Base-by-base conservation (phyloP, 192 early-diverging fungal genomes). In the Mortierella alpina region DNA sequence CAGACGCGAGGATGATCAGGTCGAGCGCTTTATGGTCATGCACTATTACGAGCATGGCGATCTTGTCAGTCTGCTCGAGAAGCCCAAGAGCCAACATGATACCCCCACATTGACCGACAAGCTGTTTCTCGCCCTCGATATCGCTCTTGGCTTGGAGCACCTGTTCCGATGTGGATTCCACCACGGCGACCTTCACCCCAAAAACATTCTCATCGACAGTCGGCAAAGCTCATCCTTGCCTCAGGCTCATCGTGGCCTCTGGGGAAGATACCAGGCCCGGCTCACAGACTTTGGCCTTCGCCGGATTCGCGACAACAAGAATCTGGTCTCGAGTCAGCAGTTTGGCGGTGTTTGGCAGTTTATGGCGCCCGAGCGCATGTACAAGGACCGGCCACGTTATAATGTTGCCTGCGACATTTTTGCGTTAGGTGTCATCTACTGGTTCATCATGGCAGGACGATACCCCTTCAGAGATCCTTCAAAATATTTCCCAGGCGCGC, bases 281-380 rank as follows among this genome's bases (percentile, higher is more conserved):
- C 44, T 74, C 22, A 74, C 72, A 13, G 72, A 74, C 15, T 74
- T 74, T 47, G 72, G 72, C 13, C 58, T 74, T 9, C 72, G 72
- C 3, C 56, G 72, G 3, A 45, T 53, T 18, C 64, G 72, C 18
- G 72, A 66, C 50, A 45, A 59, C 11, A 39, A 18, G 5, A 23
- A 44, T 14, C 10, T 40, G 0, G 22, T 54, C 12, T 74, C 72
- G 22, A 74, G 72, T 52, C 72, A 74, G 48, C 72, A 13, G 42
- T 17, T 74, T 14, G 72, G 63, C 10, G 72, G 72, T 7, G 72
- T 74, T 4, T 59, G 18, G 49, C 65, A 66, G 57, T 74, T 74
- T 22, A 74, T 74, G 72, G 72, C 72, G 0, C 72, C 72, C 0
- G 72, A 74, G 45, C 64, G 72, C 4, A 20, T 74, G 51, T 9